These are phyloP conservation scores for Elsinoe necatrix DNA, from an alignment of 2,329 filamentous ascomycete species.

Conservation along the genomic window DNA sequence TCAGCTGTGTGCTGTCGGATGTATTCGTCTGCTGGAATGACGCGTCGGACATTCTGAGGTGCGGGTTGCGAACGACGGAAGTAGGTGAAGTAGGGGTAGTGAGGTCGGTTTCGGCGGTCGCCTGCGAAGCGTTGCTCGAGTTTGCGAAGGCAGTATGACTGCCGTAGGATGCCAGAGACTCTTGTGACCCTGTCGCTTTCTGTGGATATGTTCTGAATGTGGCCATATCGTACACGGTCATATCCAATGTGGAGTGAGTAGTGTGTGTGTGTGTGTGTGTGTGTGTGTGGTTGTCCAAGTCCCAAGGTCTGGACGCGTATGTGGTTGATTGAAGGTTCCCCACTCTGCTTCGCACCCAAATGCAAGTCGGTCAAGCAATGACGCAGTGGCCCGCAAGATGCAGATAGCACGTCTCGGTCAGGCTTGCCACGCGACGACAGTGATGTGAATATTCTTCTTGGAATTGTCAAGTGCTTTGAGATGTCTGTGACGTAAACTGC, in stretches of 20 bases:
- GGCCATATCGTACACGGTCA: slow-evolving; percentile 9
- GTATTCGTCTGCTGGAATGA: slow-evolving; percentile 11
- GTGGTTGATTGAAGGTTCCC: slow-evolving; percentile 3
- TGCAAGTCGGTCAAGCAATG: slow-evolving; percentile 3
- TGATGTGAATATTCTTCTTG: not conserved
- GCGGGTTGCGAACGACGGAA: slow-evolving; percentile 10
- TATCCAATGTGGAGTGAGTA: not conserved
- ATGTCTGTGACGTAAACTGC: not conserved
- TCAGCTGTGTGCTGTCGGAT: slow-evolving; percentile 19
- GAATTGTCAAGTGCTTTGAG: not conserved
- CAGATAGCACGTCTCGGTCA: not conserved
- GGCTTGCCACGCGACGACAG: not conserved
- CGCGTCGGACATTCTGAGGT: slow-evolving; percentile 12
- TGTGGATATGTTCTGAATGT: slow-evolving; percentile 14
- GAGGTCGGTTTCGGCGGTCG: slow-evolving; percentile 25
- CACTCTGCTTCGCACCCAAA: not conserved
- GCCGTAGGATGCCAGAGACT: slow-evolving; percentile 11
- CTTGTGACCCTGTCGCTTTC: slow-evolving; percentile 8
- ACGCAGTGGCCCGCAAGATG: slow-evolving; percentile 11
- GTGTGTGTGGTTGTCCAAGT: not conserved
- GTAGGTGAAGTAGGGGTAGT: slow-evolving; percentile 24
- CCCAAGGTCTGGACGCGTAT: slow-evolving; percentile 3
- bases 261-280: too few relatives aligned
- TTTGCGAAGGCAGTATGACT: slow-evolving; percentile 8
- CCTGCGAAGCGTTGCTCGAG: slow-evolving; percentile 14